These are phyloP conservation scores for Didymella lethalis DNA, from an alignment of 2,329 filamentous ascomycete species.

Conservation along the genomic window DNA sequence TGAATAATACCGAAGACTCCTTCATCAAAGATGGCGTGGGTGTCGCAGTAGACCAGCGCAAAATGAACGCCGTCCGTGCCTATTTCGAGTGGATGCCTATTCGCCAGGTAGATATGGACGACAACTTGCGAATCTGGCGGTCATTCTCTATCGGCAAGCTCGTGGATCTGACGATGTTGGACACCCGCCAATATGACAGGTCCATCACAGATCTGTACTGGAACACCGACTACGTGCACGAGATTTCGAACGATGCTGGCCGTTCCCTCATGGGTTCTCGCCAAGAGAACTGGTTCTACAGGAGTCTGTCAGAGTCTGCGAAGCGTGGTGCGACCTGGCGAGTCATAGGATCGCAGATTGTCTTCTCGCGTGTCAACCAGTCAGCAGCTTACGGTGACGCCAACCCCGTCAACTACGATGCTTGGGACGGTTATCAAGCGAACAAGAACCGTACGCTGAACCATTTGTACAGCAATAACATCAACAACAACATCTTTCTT, in stretches of 20 bases:
- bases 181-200: slow-evolving; percentile 55
- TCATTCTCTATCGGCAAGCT: slow-evolving; percentile 54
- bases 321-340: slow-evolving; percentile 74
- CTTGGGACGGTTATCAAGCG: slow-evolving; percentile 71
- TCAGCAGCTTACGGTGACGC: slow-evolving; percentile 55
- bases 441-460: slow-evolving; percentile 76
- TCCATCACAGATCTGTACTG: slow-evolving; percentile 57
- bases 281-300: slow-evolving; percentile 73
- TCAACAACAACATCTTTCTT: slow-evolving; percentile 76
- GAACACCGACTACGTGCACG: slow-evolving; percentile 68
- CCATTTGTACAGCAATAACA: slow-evolving; percentile 71
- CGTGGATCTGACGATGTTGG: slow-evolving; percentile 54
- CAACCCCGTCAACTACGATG: slow-evolving; percentile 63
- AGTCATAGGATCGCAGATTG: slow-evolving; percentile 73
- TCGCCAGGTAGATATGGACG: slow-evolving; percentile 55
- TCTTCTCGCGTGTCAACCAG: slow-evolving; percentile 68
- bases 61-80: slow-evolving; percentile 57
- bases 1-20: slow-evolving; percentile 56
- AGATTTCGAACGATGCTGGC: slow-evolving; percentile 71
- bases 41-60: slow-evolving; percentile 54
- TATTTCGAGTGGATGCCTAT: slow-evolving; percentile 58
- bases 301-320: slow-evolving; percentile 63
- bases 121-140: slow-evolving; percentile 55
- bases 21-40: slow-evolving; percentile 51
- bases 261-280: slow-evolving; percentile 74